Evolutionary conservation across 257 asterid species (phyloP).

Genomic region (Agastache rugosa): DNA sequence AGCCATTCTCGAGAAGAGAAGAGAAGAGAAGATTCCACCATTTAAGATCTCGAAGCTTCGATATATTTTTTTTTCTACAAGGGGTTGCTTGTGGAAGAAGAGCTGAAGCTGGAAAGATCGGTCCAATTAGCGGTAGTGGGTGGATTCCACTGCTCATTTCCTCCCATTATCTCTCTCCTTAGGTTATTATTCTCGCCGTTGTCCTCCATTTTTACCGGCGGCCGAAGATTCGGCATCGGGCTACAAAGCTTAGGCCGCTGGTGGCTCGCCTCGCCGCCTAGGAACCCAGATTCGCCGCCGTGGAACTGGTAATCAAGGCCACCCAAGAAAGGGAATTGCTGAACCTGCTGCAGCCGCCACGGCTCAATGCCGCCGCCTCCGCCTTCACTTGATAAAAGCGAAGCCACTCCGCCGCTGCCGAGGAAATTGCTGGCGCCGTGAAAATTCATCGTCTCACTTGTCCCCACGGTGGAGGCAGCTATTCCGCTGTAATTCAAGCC

Average conservation of each 20-base stretch:
- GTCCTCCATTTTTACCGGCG: slow-evolving; percentile 72
- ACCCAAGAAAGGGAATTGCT: slow-evolving; percentile 69
- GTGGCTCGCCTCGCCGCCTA: slow-evolving; percentile 41
- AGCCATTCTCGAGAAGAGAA: neutral
- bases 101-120: slow-evolving; percentile 74
- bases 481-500: slow-evolving; percentile 58
- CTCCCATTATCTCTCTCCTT: slow-evolving; percentile 67
- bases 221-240: slow-evolving; percentile 50
- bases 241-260: slow-evolving; percentile 56
- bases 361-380: slow-evolving; percentile 56
- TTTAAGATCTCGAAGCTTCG: no score
- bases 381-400: slow-evolving; percentile 42
- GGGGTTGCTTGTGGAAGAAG: slow-evolving; percentile 74
- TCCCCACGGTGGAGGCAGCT: slow-evolving; percentile 45
- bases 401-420: slow-evolving; percentile 47
- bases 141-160: slow-evolving; percentile 60
- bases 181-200: slow-evolving; percentile 49
- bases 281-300: slow-evolving; percentile 48
- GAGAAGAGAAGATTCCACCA: no score
- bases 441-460: slow-evolving; percentile 52
- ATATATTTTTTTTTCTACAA: slow-evolving; percentile 29
- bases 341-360: slow-evolving; percentile 68
- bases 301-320: slow-evolving; percentile 54
- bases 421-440: slow-evolving; percentile 49
- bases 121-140: slow-evolving; percentile 54